A percentile compares a stretch with the other conserved stretches of the same genome.
phyloP scores from a whole-genome alignment of 2,329 filamentous ascomycete genomes.

The Knufia fluminis region DNA sequence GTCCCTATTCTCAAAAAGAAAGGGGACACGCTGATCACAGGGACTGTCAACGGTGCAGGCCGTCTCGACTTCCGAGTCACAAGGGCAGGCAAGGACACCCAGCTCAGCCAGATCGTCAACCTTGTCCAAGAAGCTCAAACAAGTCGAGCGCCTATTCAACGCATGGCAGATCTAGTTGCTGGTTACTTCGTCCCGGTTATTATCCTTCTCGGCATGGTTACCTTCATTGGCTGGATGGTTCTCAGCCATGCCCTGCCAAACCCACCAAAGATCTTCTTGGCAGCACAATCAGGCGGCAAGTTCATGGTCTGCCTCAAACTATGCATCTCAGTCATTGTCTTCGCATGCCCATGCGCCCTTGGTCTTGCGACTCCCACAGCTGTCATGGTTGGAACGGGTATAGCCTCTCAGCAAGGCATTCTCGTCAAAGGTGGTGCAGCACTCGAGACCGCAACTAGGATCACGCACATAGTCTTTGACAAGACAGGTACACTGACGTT shows the following conservation, averaged over 20 bases:
- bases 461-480: slow-evolving; percentile 84
- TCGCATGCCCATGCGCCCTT: slow-evolving; percentile 94
- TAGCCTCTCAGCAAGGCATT: slow-evolving; percentile 91
- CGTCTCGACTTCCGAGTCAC: slow-evolving; percentile 88
- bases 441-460: slow-evolving; percentile 78
- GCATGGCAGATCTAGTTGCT: slow-evolving; percentile 79
- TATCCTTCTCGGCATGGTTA: slow-evolving; percentile 70
- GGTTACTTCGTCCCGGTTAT: slow-evolving; percentile 92
- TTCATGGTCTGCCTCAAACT: slow-evolving; percentile 96
- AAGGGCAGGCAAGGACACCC: slow-evolving; percentile 85
- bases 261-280: slow-evolving; percentile 80
- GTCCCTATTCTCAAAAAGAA: slow-evolving; percentile 88
- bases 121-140: slow-evolving; percentile 98
- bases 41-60: slow-evolving; percentile 90
- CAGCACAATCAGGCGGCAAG: slow-evolving; percentile 73
- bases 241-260: slow-evolving; percentile 74
- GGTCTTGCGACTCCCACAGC: slow-evolving; percentile 91
- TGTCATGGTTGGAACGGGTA: slow-evolving; percentile 97
- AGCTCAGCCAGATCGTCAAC: slow-evolving; percentile 95
- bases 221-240: slow-evolving; percentile 89
- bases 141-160: slow-evolving; percentile 84
- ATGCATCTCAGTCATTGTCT: slow-evolving; percentile 96
- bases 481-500: slow-evolving; percentile 94
- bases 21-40: slow-evolving; percentile 72
- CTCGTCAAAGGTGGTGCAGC: slow-evolving; percentile 95